These are phyloP conservation scores for Saccharomyces paradoxus DNA, from an alignment of 805 yeast species.

Conservation along the genomic window DNA sequence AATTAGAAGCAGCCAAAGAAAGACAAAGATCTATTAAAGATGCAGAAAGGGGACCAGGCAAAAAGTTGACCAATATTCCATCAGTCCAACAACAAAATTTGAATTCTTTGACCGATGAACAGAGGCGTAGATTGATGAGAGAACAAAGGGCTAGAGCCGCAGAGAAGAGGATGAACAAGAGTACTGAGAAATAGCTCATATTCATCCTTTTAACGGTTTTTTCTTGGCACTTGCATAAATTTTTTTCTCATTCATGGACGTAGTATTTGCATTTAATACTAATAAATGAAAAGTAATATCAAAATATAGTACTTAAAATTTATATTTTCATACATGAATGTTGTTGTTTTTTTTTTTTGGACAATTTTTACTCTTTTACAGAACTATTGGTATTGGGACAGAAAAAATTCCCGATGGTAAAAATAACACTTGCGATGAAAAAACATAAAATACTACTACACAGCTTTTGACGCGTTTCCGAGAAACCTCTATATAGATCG, in stretches of 20 bases:
- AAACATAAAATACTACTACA: neutral
- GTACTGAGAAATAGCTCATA: neutral
- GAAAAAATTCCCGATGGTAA: too few relatives aligned
- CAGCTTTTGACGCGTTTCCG: too few relatives aligned
- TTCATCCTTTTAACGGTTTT: neutral
- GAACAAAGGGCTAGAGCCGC: conserved; percentile 96
- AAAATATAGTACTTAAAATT: too few relatives aligned
- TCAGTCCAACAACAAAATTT: conserved; percentile 35
- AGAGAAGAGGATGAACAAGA: conserved; percentile 62
- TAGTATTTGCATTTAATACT: too few relatives aligned
- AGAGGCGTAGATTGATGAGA: conserved; percentile 70
- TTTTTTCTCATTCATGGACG: neutral
- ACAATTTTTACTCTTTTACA: too few relatives aligned
- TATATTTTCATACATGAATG: too few relatives aligned
- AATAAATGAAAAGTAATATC: too few relatives aligned
- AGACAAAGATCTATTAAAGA: conserved; percentile 13
- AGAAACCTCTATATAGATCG: too few relatives aligned
- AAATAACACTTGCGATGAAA: neutral
- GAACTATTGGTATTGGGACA: too few relatives aligned
- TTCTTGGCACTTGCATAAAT: neutral
- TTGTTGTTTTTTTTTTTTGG: too few relatives aligned
- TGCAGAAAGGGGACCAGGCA: conserved; percentile 33
- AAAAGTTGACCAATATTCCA: conserved; percentile 21
- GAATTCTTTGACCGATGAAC: conserved; percentile 63
- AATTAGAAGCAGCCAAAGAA: conserved; percentile 24